Evolutionary conservation across 768 basidiomycete genomes (phyloP).

Genomic region (Tulasnella sp.): DNA sequence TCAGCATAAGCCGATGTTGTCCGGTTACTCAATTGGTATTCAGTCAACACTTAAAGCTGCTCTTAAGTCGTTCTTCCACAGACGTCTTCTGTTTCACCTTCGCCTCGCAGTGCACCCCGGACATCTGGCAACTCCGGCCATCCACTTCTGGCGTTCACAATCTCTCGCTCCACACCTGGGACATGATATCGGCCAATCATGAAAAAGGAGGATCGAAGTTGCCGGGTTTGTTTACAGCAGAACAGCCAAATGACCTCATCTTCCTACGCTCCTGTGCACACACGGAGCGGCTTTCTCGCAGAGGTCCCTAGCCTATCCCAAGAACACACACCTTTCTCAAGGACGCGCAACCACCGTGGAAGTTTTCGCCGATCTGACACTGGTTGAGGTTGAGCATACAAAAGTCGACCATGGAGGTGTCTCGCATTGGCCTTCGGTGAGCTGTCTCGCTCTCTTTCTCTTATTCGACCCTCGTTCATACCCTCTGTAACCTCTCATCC

Average conservation of each 20-base stretch:
- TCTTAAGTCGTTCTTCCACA: not conserved
- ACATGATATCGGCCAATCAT: not conserved
- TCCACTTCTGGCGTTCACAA: not conserved
- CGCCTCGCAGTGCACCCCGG: not conserved
- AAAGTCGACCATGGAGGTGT: not conserved
- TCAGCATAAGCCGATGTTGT: not conserved
- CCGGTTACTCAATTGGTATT: not conserved
- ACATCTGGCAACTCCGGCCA: not conserved
- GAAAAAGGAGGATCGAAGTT: not conserved
- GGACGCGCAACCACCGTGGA: not conserved
- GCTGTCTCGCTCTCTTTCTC: not conserved
- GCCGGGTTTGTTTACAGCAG: constrained; percentile 1
- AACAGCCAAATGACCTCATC: not conserved
- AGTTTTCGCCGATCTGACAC: not conserved
- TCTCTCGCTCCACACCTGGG: not conserved
- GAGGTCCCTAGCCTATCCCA: not conserved
- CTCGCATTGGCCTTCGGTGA: constrained; percentile 11
- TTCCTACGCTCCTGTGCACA: not conserved
- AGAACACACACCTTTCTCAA: not conserved
- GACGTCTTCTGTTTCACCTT: constrained; percentile 4
- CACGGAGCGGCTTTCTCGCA: constrained; percentile 17
- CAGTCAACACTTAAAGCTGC: not conserved
- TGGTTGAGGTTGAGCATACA: not conserved
- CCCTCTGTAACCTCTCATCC: not conserved
- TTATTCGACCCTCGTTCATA: not conserved